These are phyloP conservation scores for Xylariaceae sp. DNA, from an alignment of 2,329 filamentous ascomycete species.

Conservation along the genomic window DNA sequence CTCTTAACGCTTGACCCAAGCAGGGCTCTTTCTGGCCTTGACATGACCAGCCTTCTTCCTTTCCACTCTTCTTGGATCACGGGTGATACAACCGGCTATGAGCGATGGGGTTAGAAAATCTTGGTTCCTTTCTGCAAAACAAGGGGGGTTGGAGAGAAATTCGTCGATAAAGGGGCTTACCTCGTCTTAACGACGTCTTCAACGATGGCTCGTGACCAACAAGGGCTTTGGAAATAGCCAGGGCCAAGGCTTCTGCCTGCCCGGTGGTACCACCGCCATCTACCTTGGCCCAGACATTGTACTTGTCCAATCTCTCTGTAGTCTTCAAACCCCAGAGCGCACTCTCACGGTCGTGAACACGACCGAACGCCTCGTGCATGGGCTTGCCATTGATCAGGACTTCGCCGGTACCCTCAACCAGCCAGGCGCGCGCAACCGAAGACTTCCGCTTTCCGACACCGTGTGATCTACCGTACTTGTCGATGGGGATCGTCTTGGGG, in stretches of 20 bases:
- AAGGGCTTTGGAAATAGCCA: conserved; percentile 84
- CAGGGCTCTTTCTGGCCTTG: conserved; percentile 96
- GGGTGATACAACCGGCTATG: conserved; percentile 83
- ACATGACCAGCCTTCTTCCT: conserved; percentile 95
- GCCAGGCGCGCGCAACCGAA: conserved; percentile 74
- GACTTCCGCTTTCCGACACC: conserved; percentile 84
- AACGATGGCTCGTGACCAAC: conserved; percentile 86
- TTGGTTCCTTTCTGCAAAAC: conserved; percentile 17
- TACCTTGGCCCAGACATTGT: conserved; percentile 88
- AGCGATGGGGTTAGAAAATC: conserved; percentile 38
- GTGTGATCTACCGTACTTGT: conserved; percentile 70
- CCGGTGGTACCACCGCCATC: conserved; percentile 87
- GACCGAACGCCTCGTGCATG: conserved; percentile 74
- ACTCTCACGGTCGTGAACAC: conserved; percentile 90
- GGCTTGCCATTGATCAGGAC: conserved; percentile 84
- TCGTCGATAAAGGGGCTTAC: conserved; percentile 49
- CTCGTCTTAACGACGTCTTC: conserved; percentile 81
- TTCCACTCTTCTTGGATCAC: conserved; percentile 87
- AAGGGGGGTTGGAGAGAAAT: background rate
- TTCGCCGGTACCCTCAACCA: conserved; percentile 91
- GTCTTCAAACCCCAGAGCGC: conserved; percentile 85
- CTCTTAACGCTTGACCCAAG: conserved; percentile 82
- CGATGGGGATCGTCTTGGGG: conserved; percentile 59
- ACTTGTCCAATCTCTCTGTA: conserved; percentile 83
- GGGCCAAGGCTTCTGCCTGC: conserved; percentile 88